phyloP scores from a whole-genome alignment of 2,329 filamentous ascomycete genomes.

The Thielaviopsis musarum region DNA sequence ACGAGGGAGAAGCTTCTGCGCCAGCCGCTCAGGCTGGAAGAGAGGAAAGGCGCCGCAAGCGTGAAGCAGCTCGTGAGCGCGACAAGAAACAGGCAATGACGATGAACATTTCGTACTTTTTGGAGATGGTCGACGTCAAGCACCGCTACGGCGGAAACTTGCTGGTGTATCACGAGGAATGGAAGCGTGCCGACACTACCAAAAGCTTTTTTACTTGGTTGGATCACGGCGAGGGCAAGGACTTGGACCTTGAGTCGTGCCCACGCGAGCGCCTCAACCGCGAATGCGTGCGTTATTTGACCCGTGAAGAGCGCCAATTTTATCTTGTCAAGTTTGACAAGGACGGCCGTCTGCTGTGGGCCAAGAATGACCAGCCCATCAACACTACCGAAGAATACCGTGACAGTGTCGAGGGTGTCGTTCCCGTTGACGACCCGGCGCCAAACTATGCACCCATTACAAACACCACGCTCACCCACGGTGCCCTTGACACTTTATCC shows the following conservation, averaged over 20 bases:
- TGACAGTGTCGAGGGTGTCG: conserved; percentile 64
- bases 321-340: conserved; percentile 65
- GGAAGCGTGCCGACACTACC: conserved; percentile 59
- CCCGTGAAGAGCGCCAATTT: conserved; percentile 60
- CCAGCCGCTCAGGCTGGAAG: conserved; percentile 20
- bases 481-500: neutral
- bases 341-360: conserved; percentile 68
- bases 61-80: conserved; percentile 7
- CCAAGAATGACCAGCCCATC: conserved; percentile 62
- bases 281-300: conserved; percentile 71
- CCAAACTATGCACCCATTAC: conserved; percentile 29
- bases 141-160: conserved; percentile 79
- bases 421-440: conserved; percentile 41
- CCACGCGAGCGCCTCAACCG: conserved; percentile 58
- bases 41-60: conserved; percentile 26
- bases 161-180: conserved; percentile 64
- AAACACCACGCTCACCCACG: conserved; percentile 14
- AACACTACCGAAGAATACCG: conserved; percentile 60
- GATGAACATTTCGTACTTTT: conserved; percentile 76
- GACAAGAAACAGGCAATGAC: conserved; percentile 52
- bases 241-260: conserved; percentile 53
- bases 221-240: conserved; percentile 60
- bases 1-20: conserved; percentile 15
- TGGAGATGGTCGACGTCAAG: conserved; percentile 71
- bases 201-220: conserved; percentile 95